Base-by-base conservation (phyloP, 2,329 filamentous ascomycete genomes). In the Pseudogymnoascus sp. region DNA sequence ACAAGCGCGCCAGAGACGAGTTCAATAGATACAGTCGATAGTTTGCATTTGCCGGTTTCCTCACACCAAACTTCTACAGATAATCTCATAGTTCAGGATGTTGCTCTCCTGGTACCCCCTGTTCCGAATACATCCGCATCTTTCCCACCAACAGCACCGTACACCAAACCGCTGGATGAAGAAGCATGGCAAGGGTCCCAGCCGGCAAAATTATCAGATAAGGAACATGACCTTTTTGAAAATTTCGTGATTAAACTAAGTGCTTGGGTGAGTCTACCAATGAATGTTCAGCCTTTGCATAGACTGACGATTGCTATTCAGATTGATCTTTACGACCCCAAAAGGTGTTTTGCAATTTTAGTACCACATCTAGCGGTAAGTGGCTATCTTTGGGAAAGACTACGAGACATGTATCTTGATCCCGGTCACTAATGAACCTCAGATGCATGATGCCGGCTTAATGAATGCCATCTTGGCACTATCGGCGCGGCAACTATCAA, bases 391-490 rank as follows among this genome's bases (percentile, higher is more conserved):
- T 47, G 11, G 16, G 19, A 24, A 11, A 47, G 19, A 13, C 19
- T 14, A 44, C 13, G 42, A 47, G 42, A 24, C 11, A 24, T 14
- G 11, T 33, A 10, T 19, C 19, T 2, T 14, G 24, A 8, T 59
- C 4, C 31, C 67, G 66, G 35, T 21, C 21, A 40, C 65, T 64
- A 42, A 65, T 14, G 38, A 21, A n/a, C 74, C 14, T 72, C 75
- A 80, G 2, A 72, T 83, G 63, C 76, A 78, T 29, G 86, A 86
- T 66, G 73, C 79, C 26, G 83, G 83, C 0, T 68, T 86, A 2
- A 77, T 86, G 74, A 84, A 83, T 66, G 82, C 83, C 14, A 76
- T 86, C 5, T 74, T 86, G 3, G 83, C 83, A 1, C 74, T 86
- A 2, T 79, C 82, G 7, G 78, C 80, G n/a, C 75, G 81, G 11